A percentile compares a stretch with the other conserved stretches of the same genome.
These are phyloP conservation scores for Talaromyces adpressus DNA, from an alignment of 495 filamentous ascomycete genomes.

Conservation along the genomic window DNA sequence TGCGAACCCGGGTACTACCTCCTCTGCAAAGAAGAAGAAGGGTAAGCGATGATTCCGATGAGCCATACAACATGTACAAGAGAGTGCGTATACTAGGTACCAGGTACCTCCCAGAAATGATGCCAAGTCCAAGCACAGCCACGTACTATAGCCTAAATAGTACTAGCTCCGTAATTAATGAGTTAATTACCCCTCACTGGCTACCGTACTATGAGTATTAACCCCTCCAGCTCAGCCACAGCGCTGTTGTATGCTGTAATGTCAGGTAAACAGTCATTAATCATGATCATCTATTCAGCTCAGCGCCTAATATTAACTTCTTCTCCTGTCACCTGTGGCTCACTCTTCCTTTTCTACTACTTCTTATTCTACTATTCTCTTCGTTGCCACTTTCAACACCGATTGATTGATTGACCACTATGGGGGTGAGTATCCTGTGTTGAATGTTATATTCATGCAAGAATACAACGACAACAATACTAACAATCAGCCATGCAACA, in stretches of 20 bases:
- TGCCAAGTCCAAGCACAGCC: not conserved
- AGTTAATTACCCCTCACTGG: not conserved
- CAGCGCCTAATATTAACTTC: not conserved
- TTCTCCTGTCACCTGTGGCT: not conserved
- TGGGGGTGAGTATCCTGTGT: conserved; percentile 27
- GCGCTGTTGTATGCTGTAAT: not conserved
- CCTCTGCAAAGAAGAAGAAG: conserved; percentile 63
- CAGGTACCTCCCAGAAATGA: not conserved
- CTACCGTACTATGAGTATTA: too few relatives aligned
- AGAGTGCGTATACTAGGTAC: not conserved
- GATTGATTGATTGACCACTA: conserved; percentile 3
- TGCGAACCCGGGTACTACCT: conserved; percentile 36
- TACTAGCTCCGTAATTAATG: not conserved
- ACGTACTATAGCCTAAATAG: not conserved
- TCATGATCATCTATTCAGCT: not conserved
- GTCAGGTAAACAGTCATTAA: not conserved
- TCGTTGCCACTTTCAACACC: too few relatives aligned
- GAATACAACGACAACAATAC: not conserved
- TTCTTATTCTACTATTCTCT: not conserved
- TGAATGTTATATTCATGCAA: not conserved
- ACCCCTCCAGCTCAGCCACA: conserved; percentile 1
- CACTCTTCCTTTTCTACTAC: not conserved
- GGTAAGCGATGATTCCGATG: conserved; percentile 63
- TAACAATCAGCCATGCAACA: conserved; percentile 10
- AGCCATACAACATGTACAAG: not conserved